A percentile compares a stretch with the other conserved stretches of the same genome.
Conservation (phyloP, 371 early-diverging fungal genomes). For the Chytridiales sp. region DNA sequence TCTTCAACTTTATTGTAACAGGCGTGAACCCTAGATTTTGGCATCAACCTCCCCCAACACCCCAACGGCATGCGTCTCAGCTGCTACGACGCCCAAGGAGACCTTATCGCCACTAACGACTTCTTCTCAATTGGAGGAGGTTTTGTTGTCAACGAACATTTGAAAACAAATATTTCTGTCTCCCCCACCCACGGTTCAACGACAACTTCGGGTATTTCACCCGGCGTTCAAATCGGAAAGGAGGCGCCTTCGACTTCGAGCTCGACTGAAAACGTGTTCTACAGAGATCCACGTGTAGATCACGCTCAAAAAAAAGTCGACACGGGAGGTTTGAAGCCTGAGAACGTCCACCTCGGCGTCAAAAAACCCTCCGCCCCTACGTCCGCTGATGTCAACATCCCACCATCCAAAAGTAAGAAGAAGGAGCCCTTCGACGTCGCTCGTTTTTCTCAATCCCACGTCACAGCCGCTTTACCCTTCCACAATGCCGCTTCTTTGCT, state of each 20-base stretch:
- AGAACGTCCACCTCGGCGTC: slow-evolving; percentile 4
- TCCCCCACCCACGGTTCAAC: slow-evolving; percentile 51
- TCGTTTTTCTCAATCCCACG: too few relatives aligned
- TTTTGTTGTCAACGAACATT: slow-evolving; percentile 90
- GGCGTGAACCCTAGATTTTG: slow-evolving; percentile 79
- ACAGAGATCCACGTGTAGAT: slow-evolving; percentile 51
- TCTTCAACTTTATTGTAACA: slow-evolving; percentile 26
- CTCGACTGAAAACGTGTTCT: slow-evolving; percentile 84
- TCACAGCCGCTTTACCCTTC: slow-evolving; percentile 86
- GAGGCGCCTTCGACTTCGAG: neutral
- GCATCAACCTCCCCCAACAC: slow-evolving; percentile 89
- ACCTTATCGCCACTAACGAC: slow-evolving; percentile 84
- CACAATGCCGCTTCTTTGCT: slow-evolving; percentile 75
- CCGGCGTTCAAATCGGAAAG: neutral
- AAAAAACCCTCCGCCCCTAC: slow-evolving; percentile 11
- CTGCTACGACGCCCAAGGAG: slow-evolving; percentile 73
- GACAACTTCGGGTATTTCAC: neutral
- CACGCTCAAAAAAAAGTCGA: slow-evolving; percentile 15
- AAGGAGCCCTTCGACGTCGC: slow-evolving; percentile 18
- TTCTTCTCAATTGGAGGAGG: slow-evolving; percentile 96
- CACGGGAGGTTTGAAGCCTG: slow-evolving; percentile 23
- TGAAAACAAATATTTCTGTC: slow-evolving; percentile 54
- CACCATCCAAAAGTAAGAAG: slow-evolving; percentile 23
- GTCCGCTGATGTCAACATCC: slow-evolving; percentile 29
- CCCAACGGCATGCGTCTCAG: slow-evolving; percentile 95